These are phyloP conservation scores for Penicillium silybi DNA, from an alignment of 495 filamentous ascomycete species.

Conservation along the genomic window DNA sequence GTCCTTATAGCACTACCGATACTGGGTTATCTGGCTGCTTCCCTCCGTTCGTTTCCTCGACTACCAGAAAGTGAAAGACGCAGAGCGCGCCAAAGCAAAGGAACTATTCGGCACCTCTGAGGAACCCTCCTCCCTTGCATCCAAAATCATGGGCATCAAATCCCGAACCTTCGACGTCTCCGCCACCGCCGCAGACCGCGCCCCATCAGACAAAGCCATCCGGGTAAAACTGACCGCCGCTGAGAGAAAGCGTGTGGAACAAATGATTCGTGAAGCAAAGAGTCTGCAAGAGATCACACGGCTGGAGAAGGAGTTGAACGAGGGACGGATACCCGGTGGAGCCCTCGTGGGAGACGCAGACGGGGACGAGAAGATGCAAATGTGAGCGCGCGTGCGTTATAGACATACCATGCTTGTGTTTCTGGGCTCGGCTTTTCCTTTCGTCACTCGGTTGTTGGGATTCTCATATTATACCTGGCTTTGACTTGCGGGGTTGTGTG, in stretches of 20 bases:
- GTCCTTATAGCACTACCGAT: conserved; percentile 73
- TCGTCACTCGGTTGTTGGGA: conserved; percentile 10
- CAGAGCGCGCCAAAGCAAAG: conserved; percentile 67
- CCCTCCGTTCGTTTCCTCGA: conserved; percentile 88
- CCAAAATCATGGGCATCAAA: conserved; percentile 86
- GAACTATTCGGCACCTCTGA: conserved; percentile 78
- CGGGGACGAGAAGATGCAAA: conserved; percentile 33
- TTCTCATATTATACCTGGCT: conserved; percentile 14
- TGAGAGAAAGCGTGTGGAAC: conserved; percentile 66
- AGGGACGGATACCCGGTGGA: conserved; percentile 76
- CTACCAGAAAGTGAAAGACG: conserved; percentile 84
- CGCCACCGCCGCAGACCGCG: conserved; percentile 37
- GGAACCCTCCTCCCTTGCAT: conserved; percentile 75
- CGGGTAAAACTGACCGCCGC: conserved; percentile 64
- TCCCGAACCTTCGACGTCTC: conserved; percentile 74
- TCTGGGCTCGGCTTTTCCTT: conserved; percentile 9
- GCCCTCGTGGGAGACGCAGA: conserved; percentile 44
- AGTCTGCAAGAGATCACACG: conserved; percentile 79
- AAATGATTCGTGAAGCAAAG: conserved; percentile 76
- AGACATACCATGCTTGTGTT: conserved; percentile 13
- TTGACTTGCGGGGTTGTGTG: conserved; percentile 16
- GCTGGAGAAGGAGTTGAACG: conserved; percentile 79
- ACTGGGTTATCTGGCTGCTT: conserved; percentile 84
- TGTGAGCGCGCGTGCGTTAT: conserved; percentile 18
- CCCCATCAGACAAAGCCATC: conserved; percentile 58